A percentile compares a stretch with the other conserved stretches of the same genome.
Conservation (phyloP, 1,284 basidiomycete species). For the Rhodotorula sp. region DNA sequence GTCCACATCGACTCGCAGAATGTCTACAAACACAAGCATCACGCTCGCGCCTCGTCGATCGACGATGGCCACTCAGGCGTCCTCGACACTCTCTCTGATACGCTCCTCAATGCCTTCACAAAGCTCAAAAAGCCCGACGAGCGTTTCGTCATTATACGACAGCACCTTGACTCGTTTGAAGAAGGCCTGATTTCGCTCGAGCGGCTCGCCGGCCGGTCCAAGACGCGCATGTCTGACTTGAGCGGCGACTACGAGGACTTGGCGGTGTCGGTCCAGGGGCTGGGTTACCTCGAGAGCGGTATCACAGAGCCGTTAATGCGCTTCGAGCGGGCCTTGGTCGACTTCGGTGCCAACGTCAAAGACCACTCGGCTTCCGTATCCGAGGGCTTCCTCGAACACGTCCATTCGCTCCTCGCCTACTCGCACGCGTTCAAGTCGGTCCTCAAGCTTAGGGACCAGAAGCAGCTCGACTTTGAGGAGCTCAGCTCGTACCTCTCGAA, state of each 20-base stretch:
- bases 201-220: slow-evolving; percentile 57
- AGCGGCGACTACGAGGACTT: slow-evolving; percentile 95
- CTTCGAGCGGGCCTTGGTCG: slow-evolving; percentile 89
- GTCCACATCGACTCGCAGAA: slow-evolving; percentile 62
- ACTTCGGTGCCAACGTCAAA: slow-evolving; percentile 57
- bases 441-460: slow-evolving; percentile 92
- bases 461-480: slow-evolving; percentile 98
- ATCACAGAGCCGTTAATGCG: slow-evolving; percentile 95
- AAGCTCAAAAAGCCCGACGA: slow-evolving; percentile 91
- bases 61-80: slow-evolving; percentile 1
- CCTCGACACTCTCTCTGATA: slow-evolving; percentile 92
- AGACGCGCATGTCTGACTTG: slow-evolving; percentile 60
- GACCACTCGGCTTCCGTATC: slow-evolving; percentile 58
- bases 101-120: slow-evolving; percentile 89
- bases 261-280: slow-evolving; percentile 88
- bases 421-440: slow-evolving; percentile 85
- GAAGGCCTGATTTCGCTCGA: slow-evolving; percentile 81
- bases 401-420: slow-evolving; percentile 85
- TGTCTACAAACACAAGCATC: slow-evolving; percentile 91
- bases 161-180: slow-evolving; percentile 89
- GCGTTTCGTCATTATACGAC: slow-evolving; percentile 86
- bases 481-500: slow-evolving; percentile 91
- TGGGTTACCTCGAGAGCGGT: slow-evolving; percentile 95
- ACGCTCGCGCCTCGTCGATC: slow-evolving; percentile 50
- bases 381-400: slow-evolving; percentile 81